Percentiles rank a stretch among this genome's conserved stretches.
Evolutionary conservation across 192 early-diverging fungal species (phyloP).

Genomic region (Pecoramyces ruminantium): DNA sequence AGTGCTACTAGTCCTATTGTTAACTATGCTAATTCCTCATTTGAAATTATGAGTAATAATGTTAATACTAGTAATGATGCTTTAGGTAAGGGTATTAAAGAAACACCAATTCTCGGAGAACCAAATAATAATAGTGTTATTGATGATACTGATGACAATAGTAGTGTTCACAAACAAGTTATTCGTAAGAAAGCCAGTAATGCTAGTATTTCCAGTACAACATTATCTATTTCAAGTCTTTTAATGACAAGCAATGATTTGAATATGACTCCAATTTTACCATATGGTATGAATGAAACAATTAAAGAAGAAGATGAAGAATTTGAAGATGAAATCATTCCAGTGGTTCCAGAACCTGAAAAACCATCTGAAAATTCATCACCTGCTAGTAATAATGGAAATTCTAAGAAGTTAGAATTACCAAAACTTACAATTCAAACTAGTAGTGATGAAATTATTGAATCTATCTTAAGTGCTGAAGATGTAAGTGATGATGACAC

Average conservation of each 20-base stretch:
- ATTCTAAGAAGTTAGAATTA: background rate
- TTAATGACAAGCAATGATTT: background rate
- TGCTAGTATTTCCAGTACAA: background rate
- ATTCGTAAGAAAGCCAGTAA: background rate
- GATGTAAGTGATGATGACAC: background rate
- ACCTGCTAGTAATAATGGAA: background rate
- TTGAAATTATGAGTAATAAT: background rate
- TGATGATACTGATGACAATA: background rate
- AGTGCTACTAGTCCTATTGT: background rate
- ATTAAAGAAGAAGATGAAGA: background rate
- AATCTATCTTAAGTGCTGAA: background rate
- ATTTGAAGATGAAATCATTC: background rate
- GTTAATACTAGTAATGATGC: background rate
- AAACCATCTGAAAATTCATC: no score
- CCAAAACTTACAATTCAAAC: background rate
- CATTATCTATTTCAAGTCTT: background rate
- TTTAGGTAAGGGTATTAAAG: background rate
- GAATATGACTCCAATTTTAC: background rate
- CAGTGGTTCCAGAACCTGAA: background rate
- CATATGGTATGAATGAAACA: background rate
- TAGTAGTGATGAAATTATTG: background rate
- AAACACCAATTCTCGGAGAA: background rate
- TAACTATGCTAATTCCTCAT: background rate
- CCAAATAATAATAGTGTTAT: background rate
- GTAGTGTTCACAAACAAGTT: background rate